Base-by-base conservation (phyloP, 352 stramenopile genomes). In the Globisporangium sylvaticum region DNA sequence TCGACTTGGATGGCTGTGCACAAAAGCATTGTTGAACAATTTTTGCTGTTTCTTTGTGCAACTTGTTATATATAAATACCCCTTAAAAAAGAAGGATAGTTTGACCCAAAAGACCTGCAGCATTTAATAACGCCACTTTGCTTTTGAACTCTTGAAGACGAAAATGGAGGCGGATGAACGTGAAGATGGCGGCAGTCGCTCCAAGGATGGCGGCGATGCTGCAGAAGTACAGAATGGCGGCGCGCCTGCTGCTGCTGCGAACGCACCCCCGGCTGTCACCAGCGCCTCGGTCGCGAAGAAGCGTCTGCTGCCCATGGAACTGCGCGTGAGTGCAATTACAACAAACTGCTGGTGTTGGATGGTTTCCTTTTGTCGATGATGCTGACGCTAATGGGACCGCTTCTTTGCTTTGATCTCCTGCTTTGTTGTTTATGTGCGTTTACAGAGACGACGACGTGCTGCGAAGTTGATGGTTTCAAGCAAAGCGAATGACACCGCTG, bases 251-350 rank as follows among this genome's bases (percentile, higher is more conserved):
- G 46, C 62, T 48, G 18, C 15, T n/a, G 4, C 42, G 15, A 50
- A 6, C 4, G 18, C 24, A 24, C 1, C 42, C 7, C 18, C 42
- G 8, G 18, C 42, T 24, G 42, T 6, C 12, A 48, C 69, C 15
- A 75, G 56, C 29, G 55, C 70, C 1, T 54, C 53, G 27, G 63
- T 58, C 54, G 72, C 61, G 34, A 89, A 87, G 71, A 89, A 88
- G 74, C 74, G 84, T 9, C 66, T 92, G 24, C 70, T 92, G 48
- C 84, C 84, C 1, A 92, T 82, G 78, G 84, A 92, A 32, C 54
- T 92, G 64, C 79, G 84, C 58, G 84, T 92, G 31, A 53, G 84
- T 80, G 5, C 1, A 54, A 25, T 58, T 58, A 22, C n/a, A 4
- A 64, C 60, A 4, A 64, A 58, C 4, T 42, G 34, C 15, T 37